Conservation (phyloP, 306 rosid species). For the Fagus crenata region DNA sequence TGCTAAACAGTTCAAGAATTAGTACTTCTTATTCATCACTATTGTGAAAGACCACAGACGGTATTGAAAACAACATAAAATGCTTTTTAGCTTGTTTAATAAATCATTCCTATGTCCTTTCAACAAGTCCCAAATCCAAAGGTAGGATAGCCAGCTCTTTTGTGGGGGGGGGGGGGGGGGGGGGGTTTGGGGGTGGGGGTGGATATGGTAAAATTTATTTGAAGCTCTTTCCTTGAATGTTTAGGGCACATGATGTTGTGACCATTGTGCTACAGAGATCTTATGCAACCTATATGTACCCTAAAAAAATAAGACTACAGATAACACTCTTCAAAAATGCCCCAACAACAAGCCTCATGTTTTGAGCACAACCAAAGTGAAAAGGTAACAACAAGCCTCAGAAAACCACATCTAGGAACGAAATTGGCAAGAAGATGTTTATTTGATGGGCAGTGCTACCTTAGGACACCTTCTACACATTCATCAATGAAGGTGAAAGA, state of each 20-base stretch:
- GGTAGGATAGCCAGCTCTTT: no score
- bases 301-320: background rate
- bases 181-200: background rate
- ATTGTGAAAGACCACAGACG: background rate
- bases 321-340: background rate
- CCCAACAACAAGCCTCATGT: background rate
- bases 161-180: no score
- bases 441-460: constrained; percentile 31
- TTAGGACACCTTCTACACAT: constrained; percentile 60
- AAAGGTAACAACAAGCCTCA: background rate
- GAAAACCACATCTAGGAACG: background rate
- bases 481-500: constrained; percentile 65
- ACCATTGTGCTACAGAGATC: background rate
- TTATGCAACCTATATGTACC: background rate
- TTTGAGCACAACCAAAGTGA: background rate
- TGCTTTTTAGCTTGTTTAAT: background rate
- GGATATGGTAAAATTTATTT: background rate
- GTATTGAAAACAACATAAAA: background rate
- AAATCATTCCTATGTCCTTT: background rate
- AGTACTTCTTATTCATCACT: background rate
- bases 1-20: background rate
- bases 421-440: background rate
- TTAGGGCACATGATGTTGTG: background rate
- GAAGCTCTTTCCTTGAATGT: background rate
- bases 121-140: no score